Base-by-base conservation (phyloP, 257 asterid species). In the Cordia subcordata region DNA sequence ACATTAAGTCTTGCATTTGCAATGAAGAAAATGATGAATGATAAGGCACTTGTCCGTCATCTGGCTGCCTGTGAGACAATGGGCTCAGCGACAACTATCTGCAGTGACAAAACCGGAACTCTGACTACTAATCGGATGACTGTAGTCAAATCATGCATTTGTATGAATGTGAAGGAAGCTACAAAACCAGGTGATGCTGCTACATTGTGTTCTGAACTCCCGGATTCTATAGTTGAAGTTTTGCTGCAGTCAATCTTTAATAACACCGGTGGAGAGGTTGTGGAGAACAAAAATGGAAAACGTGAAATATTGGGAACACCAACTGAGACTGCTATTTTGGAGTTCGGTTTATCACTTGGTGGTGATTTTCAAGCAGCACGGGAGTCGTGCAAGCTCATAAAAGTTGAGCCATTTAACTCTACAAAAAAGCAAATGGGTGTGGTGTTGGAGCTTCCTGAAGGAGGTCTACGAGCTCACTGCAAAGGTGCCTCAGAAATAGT, bases 401-500 rank as follows among this genome's bases (percentile, higher is more conserved):
- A 87, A 72, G 83, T 85, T 0, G 98, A 90, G 73, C 98, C 98
- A 5, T 85, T 90, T 44, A 90, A 90, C 80, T 90, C 98, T 12
- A 85, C 95, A 0, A 90, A 82, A 78, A 90, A 90, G 68, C 57
- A 81, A 46, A 90, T 90, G 98, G 79, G 94, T 0, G 96, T 87
- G 39, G 85, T 87, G 37, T 35, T 90, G 77, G 98, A 80, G 72
- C 79, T 87, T 57, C 79, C 88, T 0, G 88, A 80, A 51, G 96
- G 95, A 13, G 78, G 82, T 11, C 33, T 83, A 45, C 74, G 86
- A 73, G 98, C 96, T 63, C 85, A 85, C 60, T 72, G 82, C 14
- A 90, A 90, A 65, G 96, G 98, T 8, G 98, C 98, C 38, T 90
- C 98, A 0, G 98, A 90, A 79, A 90, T 87, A 53, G 60, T 90